Percentiles rank a stretch among this genome's conserved stretches.
Evolutionary conservation across 768 basidiomycete species (phyloP).

Genomic region (Tylopilus balloui): DNA sequence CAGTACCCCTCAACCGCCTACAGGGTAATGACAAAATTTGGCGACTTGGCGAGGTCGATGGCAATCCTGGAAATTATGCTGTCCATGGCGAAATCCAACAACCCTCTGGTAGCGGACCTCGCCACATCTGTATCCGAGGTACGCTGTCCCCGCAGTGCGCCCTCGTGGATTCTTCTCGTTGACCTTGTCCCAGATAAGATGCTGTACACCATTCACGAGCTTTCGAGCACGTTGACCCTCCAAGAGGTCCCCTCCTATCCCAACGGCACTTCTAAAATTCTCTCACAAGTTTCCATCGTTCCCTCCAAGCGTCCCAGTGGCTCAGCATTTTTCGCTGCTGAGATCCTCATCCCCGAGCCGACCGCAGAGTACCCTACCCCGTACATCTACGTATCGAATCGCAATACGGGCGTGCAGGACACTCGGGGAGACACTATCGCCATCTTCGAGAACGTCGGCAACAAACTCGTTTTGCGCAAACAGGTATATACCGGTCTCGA

Average conservation of each 20-base stretch:
- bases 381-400: conserved; percentile 65
- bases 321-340: conserved; percentile 48
- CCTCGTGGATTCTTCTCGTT: background rate
- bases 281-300: conserved; percentile 48
- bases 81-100: conserved; percentile 61
- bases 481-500: conserved; percentile 62
- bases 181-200: conserved; percentile 38
- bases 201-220: conserved; percentile 52
- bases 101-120: conserved; percentile 61
- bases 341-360: conserved; percentile 56
- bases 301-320: conserved; percentile 38
- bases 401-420: conserved; percentile 51
- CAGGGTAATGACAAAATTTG: conserved; percentile 70
- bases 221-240: conserved; percentile 52
- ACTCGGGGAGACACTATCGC: conserved; percentile 60
- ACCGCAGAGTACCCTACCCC: conserved; percentile 43
- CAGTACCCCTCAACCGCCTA: background rate
- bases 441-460: conserved; percentile 47
- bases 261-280: conserved; percentile 47
- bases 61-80: conserved; percentile 40
- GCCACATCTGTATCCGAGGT: conserved; percentile 43
- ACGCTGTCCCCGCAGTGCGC: background rate
- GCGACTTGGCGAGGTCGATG: conserved; percentile 46
- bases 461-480: conserved; percentile 38
- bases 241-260: conserved; percentile 46